Conservation (phyloP, 441 rosid species). For the Melastoma candidum region DNA sequence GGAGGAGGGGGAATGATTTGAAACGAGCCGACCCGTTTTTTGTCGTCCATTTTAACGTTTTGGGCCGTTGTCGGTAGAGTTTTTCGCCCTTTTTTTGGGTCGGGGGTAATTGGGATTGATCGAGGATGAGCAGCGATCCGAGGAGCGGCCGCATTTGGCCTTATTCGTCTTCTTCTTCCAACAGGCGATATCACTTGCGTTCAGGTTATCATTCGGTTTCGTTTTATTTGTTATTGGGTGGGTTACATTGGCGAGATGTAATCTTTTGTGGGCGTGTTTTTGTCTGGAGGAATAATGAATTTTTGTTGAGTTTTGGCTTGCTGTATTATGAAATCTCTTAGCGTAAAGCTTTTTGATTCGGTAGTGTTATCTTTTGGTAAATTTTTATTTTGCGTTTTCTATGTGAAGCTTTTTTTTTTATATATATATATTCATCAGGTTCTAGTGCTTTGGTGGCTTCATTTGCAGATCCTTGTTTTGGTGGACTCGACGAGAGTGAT, state of each 20-base stretch:
- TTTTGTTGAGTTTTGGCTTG: no score
- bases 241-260: no score
- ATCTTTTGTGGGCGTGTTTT: no score
- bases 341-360: no score
- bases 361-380: no score
- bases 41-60: background rate
- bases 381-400: no score
- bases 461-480: conserved; percentile 36
- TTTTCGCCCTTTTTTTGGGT: background rate
- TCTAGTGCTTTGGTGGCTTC: background rate
- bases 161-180: conserved; percentile 22
- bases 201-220: conserved; percentile 22
- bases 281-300: no score
- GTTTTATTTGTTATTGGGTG: background rate
- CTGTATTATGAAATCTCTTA: no score
- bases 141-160: conserved; percentile 34
- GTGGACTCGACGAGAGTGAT: conserved; percentile 40
- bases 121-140: conserved; percentile 15
- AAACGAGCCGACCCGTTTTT: no score
- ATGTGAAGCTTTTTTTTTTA: no score
- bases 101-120: conserved; percentile 9
- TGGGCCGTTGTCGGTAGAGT: background rate
- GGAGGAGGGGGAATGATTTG: no score
- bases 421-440: background rate
- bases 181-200: conserved; percentile 37